phyloP scores from a whole-genome alignment of 805 yeast species.

The Scheffersomyces amazonensis region DNA sequence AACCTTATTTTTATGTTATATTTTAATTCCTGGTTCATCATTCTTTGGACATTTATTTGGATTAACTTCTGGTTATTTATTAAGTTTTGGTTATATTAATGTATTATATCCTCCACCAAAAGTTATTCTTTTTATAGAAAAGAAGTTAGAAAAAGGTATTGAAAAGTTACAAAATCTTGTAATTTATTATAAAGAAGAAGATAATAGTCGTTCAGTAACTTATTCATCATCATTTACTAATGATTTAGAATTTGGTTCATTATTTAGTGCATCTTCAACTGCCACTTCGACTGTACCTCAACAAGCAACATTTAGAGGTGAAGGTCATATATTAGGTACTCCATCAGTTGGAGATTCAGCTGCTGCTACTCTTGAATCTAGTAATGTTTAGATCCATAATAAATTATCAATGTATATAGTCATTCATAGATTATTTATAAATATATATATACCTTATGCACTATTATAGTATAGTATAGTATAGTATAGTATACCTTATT shows the following conservation, averaged over 20 bases:
- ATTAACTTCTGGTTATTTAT: slow-evolving; percentile 60
- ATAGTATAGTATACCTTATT: too few species aligned
- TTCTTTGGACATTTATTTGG: slow-evolving; percentile 76
- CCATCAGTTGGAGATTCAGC: slow-evolving; percentile 2
- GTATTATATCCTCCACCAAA: slow-evolving; percentile 65
- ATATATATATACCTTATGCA: too few species aligned
- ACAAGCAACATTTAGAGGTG: slow-evolving; percentile 11
- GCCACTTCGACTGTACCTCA: background rate
- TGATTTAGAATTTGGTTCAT: slow-evolving; percentile 1
- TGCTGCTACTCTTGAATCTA: background rate
- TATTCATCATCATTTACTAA: slow-evolving; percentile 23
- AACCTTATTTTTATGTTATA: slow-evolving; percentile 42
- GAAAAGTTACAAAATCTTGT: slow-evolving; percentile 51
- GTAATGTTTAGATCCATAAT: too few species aligned
- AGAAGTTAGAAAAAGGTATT: slow-evolving; percentile 48
- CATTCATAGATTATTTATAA: too few species aligned
- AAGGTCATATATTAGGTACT: slow-evolving; percentile 20
- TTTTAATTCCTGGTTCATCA: slow-evolving; percentile 64
- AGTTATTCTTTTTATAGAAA: slow-evolving; percentile 64
- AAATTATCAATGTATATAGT: too few species aligned
- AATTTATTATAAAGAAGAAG: slow-evolving; percentile 58
- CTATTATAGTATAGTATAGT: too few species aligned
- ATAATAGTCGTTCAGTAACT: slow-evolving; percentile 43
- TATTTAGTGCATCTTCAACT: background rate
- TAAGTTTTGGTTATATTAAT: slow-evolving; percentile 55